These are phyloP conservation scores for Wallemia ichthyophaga DNA, from an alignment of 1,284 basidiomycete species.

Conservation along the genomic window DNA sequence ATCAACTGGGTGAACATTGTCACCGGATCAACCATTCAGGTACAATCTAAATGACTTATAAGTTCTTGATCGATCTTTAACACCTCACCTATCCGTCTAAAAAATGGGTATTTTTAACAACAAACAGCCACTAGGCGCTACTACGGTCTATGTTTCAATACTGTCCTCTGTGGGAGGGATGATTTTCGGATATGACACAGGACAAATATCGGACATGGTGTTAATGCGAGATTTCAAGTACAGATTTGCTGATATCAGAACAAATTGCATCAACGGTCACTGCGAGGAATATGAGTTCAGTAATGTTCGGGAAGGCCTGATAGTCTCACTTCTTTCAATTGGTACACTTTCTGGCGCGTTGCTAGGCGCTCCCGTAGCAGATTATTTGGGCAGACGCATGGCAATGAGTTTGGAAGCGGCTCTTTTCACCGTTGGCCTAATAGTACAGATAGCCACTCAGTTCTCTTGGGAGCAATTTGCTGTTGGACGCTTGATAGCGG, in stretches of 20 bases:
- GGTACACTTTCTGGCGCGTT: constrained; percentile 32
- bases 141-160: too few species aligned
- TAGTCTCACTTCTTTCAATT: constrained; percentile 35
- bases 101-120: too few species aligned
- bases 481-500: constrained; percentile 4
- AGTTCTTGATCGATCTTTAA: too few species aligned
- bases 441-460: constrained; percentile 26
- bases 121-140: too few species aligned
- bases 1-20: too few species aligned
- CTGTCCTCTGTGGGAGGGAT: constrained; percentile 36
- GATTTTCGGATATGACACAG: constrained; percentile 45
- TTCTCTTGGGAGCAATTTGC: constrained; percentile 3
- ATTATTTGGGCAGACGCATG: constrained; percentile 32
- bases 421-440: constrained; percentile 38
- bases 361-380: constrained; percentile 27
- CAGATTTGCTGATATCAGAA: too few species aligned
- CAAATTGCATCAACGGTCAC: constrained; percentile 12
- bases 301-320: constrained; percentile 25
- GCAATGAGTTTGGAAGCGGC: constrained; percentile 38
- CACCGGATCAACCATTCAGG: too few species aligned
- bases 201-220: constrained; percentile 47
- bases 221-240: constrained; percentile 47
- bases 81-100: too few species aligned
- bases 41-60: too few species aligned
- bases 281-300: constrained; percentile 22